These are phyloP conservation scores for Candida arabinofermentans DNA, from an alignment of 805 yeast species.

Conservation along the genomic window DNA sequence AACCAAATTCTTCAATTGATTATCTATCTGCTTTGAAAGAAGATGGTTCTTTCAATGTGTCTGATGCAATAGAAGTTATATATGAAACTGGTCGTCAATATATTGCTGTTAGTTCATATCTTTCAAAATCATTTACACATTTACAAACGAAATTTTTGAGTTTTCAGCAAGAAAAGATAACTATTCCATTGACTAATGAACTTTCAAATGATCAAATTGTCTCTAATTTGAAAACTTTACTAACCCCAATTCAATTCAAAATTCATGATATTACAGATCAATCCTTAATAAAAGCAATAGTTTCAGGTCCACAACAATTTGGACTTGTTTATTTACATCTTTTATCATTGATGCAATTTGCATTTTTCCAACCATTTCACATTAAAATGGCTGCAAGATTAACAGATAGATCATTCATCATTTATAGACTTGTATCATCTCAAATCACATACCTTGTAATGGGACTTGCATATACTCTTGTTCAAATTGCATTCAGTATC, in stretches of 20 bases:
- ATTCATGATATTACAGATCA: constrained; percentile 40
- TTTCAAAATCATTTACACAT: constrained; percentile 35
- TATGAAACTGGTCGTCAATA: constrained; percentile 65
- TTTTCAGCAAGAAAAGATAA: constrained; percentile 10
- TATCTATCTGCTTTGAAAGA: constrained; percentile 31
- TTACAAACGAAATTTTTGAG: constrained; percentile 31
- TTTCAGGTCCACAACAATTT: constrained; percentile 63
- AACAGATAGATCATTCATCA: constrained; percentile 40
- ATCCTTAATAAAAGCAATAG: constrained; percentile 44
- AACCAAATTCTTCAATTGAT: constrained; percentile 45
- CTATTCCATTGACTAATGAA: constrained; percentile 5
- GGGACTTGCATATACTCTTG: constrained; percentile 54
- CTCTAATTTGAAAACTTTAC: constrained; percentile 3
- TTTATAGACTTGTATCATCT: constrained; percentile 49
- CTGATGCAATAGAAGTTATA: constrained; percentile 35
- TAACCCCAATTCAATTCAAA: constrained; percentile 19
- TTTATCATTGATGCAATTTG: constrained; percentile 63
- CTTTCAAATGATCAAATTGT: constrained; percentile 4
- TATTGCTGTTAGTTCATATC: constrained; percentile 38
- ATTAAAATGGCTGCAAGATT: constrained; percentile 42
- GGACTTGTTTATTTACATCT: constrained; percentile 67
- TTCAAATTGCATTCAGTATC: constrained; percentile 61
- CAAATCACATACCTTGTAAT: constrained; percentile 47
- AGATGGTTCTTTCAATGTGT: constrained; percentile 23
- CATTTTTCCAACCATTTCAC: constrained; percentile 52